Evolutionary conservation across 495 filamentous ascomycete species (phyloP).

Genomic region (Penicillium antarcticum): DNA sequence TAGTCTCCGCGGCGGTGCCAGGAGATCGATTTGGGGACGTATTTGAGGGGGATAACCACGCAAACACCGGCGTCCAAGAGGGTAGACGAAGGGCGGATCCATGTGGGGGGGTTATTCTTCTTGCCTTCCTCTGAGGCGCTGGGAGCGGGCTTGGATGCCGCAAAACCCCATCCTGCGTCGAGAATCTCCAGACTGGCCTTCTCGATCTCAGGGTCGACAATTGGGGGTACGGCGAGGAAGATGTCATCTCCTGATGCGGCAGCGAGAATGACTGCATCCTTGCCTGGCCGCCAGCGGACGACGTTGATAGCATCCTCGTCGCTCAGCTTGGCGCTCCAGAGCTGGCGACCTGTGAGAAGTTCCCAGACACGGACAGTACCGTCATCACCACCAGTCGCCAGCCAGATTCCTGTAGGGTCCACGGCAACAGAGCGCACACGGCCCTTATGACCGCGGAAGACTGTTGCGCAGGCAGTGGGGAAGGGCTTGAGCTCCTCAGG

Average conservation of each 20-base stretch:
- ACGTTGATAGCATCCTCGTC: slow-evolving; percentile 80
- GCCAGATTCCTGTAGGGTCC: slow-evolving; percentile 70
- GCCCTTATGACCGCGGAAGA: slow-evolving; percentile 86
- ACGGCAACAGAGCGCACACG: slow-evolving; percentile 79
- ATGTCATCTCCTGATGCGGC: slow-evolving; percentile 82
- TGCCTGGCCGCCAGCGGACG: slow-evolving; percentile 85
- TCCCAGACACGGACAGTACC: slow-evolving; percentile 92
- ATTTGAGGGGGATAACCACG: slow-evolving; percentile 73
- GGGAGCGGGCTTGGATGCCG: slow-evolving; percentile 62
- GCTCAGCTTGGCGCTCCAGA: slow-evolving; percentile 78
- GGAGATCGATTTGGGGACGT: slow-evolving; percentile 81
- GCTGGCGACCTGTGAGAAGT: slow-evolving; percentile 76
- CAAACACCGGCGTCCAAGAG: slow-evolving; percentile 76
- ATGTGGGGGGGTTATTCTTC: slow-evolving; percentile 74
- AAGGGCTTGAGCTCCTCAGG: slow-evolving; percentile 92
- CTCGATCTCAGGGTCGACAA: slow-evolving; percentile 68
- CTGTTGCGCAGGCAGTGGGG: slow-evolving; percentile 78
- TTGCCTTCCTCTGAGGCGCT: slow-evolving; percentile 56
- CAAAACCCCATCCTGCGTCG: slow-evolving; percentile 87
- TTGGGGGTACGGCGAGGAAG: slow-evolving; percentile 75
- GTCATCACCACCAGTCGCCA: slow-evolving; percentile 93
- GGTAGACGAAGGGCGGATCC: slow-evolving; percentile 72
- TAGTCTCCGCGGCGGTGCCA: slow-evolving; percentile 97
- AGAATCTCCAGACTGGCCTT: slow-evolving; percentile 69
- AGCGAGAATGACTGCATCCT: slow-evolving; percentile 75